Evolutionary conservation across 495 filamentous ascomycete genomes (phyloP).

Genomic region (Hypomontagnella submonticulosa): DNA sequence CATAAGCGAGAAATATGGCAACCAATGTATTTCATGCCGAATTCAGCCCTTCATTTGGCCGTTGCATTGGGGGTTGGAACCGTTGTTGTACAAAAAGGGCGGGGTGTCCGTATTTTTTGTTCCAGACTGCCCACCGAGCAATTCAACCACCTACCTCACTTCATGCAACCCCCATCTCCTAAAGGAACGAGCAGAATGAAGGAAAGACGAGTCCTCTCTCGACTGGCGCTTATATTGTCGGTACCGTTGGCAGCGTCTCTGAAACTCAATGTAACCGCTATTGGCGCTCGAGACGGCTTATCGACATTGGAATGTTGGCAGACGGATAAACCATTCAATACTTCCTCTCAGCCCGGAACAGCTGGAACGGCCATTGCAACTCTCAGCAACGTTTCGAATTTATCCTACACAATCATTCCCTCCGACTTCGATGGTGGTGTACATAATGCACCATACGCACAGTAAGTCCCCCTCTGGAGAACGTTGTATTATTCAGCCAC

Average conservation of each 20-base stretch:
- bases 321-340: conserved; percentile 54
- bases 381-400: conserved; percentile 52
- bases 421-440: conserved; percentile 59
- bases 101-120: conserved; percentile 1
- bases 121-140: too few species aligned
- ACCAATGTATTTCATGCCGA: too few species aligned
- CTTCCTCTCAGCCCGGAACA: conserved; percentile 56
- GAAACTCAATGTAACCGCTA: conserved; percentile 46
- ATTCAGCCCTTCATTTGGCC: too few species aligned
- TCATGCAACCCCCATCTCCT: too few species aligned
- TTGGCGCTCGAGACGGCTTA: conserved; percentile 42
- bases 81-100: conserved; percentile 19
- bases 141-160: too few species aligned
- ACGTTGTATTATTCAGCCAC: background rate
- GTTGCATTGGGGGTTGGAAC: too few species aligned
- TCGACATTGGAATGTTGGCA: conserved; percentile 69
- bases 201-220: background rate
- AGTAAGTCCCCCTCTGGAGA: conserved; percentile 51
- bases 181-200: background rate
- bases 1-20: too few species aligned
- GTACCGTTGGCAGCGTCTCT: conserved; percentile 5
- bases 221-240: conserved; percentile 3
- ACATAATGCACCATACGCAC: conserved; percentile 62
- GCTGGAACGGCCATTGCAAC: conserved; percentile 50
- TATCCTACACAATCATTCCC: conserved; percentile 57